Evolutionary conservation across 768 basidiomycete species (phyloP).

Genomic region (Lactarius hatsudake): DNA sequence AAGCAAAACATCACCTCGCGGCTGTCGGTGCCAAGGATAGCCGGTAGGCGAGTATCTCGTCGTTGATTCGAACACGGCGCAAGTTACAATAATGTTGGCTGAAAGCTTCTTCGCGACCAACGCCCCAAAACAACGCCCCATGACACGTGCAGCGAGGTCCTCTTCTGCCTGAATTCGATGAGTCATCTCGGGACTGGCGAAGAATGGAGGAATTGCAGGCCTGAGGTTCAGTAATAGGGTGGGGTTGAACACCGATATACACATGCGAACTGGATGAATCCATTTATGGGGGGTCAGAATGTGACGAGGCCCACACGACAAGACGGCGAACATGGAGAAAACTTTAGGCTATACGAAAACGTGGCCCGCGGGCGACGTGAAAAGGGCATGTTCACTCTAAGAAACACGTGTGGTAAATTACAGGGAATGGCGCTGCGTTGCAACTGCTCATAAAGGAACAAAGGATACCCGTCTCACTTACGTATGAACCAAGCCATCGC

Average conservation of each 20-base stretch:
- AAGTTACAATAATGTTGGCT: no score
- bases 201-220: neutral
- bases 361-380: neutral
- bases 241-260: neutral
- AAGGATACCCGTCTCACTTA: neutral
- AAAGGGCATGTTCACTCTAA: no score
- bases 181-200: neutral
- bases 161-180: neutral
- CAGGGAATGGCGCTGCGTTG: no score
- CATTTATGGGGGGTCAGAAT: no score
- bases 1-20: neutral
- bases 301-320: no score
- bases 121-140: neutral
- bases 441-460: no score
- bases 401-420: no score
- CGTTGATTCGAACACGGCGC: neutral
- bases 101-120: neutral
- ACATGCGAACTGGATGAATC: no score
- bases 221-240: neutral
- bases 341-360: neutral
- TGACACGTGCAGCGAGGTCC: neutral
- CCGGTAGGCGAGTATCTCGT: neutral
- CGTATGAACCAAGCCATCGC: neutral
- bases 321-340: no score
- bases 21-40: neutral